Percentiles rank a stretch among this genome's conserved stretches.
Evolutionary conservation across 495 filamentous ascomycete genomes (phyloP).

Genomic region (Neurospora sp.): DNA sequence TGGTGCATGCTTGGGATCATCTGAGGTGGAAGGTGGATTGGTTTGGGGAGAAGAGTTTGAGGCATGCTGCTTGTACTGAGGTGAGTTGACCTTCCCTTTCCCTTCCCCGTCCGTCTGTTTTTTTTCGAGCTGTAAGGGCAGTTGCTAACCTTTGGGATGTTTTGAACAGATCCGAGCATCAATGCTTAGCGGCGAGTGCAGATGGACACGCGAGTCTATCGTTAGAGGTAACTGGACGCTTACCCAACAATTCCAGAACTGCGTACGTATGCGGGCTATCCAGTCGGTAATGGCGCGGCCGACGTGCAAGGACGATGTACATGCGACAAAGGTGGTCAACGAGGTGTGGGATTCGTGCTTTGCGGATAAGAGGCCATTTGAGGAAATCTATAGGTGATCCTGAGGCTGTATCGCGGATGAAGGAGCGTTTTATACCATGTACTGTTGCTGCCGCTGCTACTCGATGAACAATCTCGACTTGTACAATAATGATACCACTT

Average conservation of each 20-base stretch:
- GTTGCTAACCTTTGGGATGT: neutral
- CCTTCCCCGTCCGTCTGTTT: neutral
- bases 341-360: conserved; percentile 98
- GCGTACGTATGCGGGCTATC: conserved; percentile 71
- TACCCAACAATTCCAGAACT: conserved; percentile 87
- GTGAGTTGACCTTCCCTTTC: conserved; percentile 34
- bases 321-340: conserved; percentile 82
- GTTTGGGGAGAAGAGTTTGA: conserved; percentile 53
- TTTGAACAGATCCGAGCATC: conserved; percentile 70
- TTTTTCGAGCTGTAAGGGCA: neutral
- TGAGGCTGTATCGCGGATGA: neutral
- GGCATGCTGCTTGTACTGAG: conserved; percentile 93
- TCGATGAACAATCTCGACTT: neutral
- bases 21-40: conserved; percentile 82
- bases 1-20: conserved; percentile 96
- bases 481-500: neutral
- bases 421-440: neutral
- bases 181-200: conserved; percentile 85
- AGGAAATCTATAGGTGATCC: conserved; percentile 82
- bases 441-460: neutral
- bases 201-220: conserved; percentile 82
- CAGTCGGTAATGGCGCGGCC: conserved; percentile 66
- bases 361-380: conserved; percentile 84
- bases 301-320: conserved; percentile 71
- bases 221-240: conserved; percentile 73